Evolutionary conservation across 2,329 filamentous ascomycete genomes (phyloP).

Genomic region (Colletotrichum spinosum): DNA sequence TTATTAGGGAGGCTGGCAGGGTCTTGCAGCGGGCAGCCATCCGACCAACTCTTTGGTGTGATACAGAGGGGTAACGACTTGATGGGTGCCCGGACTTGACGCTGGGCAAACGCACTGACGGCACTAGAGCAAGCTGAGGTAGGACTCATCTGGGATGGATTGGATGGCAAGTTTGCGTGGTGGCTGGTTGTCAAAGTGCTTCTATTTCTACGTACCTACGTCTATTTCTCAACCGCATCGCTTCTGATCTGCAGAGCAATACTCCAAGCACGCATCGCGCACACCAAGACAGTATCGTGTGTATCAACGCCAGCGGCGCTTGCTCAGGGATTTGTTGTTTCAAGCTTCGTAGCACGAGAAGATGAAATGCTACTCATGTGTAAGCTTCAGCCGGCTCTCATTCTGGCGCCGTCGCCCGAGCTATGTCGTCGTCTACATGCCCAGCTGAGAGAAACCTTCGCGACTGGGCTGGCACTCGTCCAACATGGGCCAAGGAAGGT

Average conservation of each 20-base stretch:
- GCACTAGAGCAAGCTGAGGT: neutral
- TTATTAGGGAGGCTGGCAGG: conserved; percentile 25
- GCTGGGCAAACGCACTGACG: conserved; percentile 13
- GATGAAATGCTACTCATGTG: neutral
- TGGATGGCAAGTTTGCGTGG: neutral
- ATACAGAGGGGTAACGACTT: too few species aligned
- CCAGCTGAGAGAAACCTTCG: neutral
- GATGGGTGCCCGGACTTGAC: too few species aligned
- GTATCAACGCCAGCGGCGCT: conserved; percentile 5
- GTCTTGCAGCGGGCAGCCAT: conserved; percentile 10
- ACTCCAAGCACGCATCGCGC: too few species aligned
- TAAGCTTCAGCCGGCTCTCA: conserved; percentile 21
- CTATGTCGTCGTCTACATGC: neutral
- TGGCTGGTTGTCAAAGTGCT: conserved; percentile 21
- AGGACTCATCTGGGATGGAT: too few species aligned
- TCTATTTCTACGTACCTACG: neutral
- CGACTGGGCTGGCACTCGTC: conserved; percentile 4
- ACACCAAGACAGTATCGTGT: too few species aligned
- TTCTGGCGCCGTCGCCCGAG: conserved; percentile 12
- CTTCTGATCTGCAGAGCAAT: too few species aligned
- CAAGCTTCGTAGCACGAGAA: conserved; percentile 16
- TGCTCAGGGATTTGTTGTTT: conserved; percentile 17
- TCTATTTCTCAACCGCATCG: too few species aligned
- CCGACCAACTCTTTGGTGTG: too few species aligned
- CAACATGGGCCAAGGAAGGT: conserved; percentile 11